Evolutionary conservation across 2,329 filamentous ascomycete species (phyloP), one percentile per base, ranked within the genome.

Genomic region (Achaetomium macrosporum): DNA sequence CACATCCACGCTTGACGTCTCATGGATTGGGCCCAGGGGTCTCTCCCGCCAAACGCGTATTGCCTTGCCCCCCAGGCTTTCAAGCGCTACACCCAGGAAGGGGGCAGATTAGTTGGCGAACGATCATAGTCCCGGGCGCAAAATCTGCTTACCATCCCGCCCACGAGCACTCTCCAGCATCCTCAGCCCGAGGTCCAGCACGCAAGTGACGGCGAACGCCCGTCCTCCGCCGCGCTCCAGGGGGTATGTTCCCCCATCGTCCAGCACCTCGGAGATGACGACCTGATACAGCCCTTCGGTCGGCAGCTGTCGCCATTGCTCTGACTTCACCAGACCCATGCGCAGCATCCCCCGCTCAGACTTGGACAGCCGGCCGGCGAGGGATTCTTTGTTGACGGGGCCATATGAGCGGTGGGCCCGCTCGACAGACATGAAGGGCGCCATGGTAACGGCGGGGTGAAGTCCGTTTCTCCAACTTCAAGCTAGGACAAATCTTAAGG

Each of bases 131-230:
- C n/a, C n/a, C n/a, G n/a, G n/a, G n/a, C n/a, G 6, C 13, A 42
- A 43, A 31, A n/a, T 19, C 39, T 5, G 44, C 57, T 2, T 20
- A 61, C 59, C 55, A 13, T 15, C n/a, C 42, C 54, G 40, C 17
- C 57, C 59, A 2, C 57, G 47, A 1, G 20, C 16, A 31, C 57
- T 57, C 48, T 61, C 59, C 16, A 61, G 30, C 55, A 61, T 61
- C 41, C 59, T 39, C 47, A 61, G 13, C n/a, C 59, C 57, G 0
- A 61, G 43, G 35, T 61, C 57, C 16, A 61, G 36, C 29, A 61
- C 57, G 2, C 55, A 33, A 1, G 55, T 51, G 5, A 61, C 57
- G 10, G 57, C 49, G 41, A 59, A 58, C 2, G 57, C 55, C 41
- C 54, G 36, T 6, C 57, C 55, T 4, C 57, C 54, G n/a, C 48